Base-by-base conservation (phyloP, 2,329 filamentous ascomycete genomes). In the Thielaviopsis ethacetica region DNA sequence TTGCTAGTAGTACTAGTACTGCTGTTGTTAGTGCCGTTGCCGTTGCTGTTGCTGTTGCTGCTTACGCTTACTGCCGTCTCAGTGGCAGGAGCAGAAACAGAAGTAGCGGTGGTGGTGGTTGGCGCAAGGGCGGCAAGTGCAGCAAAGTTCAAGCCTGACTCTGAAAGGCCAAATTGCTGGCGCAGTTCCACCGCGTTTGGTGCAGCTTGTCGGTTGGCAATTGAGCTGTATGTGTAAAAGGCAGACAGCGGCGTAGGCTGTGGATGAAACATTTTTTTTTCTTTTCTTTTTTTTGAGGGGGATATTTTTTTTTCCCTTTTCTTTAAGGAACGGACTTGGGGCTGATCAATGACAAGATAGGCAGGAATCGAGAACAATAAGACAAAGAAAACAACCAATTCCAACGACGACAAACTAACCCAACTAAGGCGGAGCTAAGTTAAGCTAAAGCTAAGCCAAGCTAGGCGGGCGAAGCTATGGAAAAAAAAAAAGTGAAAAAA, bases 201-300 rank as follows among this genome's bases (percentile, higher is more conserved):
- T 10, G 47, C 13, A 49, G 56, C 53, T 26, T 34, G 22, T 12
- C 30, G 17, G 52, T 21, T 24, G 21, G 50, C 50, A 41, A 22
- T 47, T 9, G 30, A 53, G 30, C 17, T n/a, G 38, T 44, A 44
- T 10, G 70, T 71, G 64, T 68, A 71, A 65, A 72, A 74, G 64
- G 72, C 68, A 63, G 71, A 68, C 63, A 73, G 77, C 59, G 76
- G 72, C 58, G 75, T 75, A 58, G 75, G 71, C 64, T 78, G 75
- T 66, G 77, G 74, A 68, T 78, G 74, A 71, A 78, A 81, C 77
- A 80, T 81, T 68, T 70, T 73, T 62, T 34, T 26, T 22, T 17
- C 22, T 19, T 44, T 55, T 24, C 24, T 44, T 38, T 19, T 21
- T 22, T 44, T 30, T 55, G n/a, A n/a, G n/a, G n/a, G n/a, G n/a